Percentiles rank a stretch among this genome's conserved stretches.
phyloP scores from a whole-genome alignment of 2,329 filamentous ascomycete species.

The Dactylellina leptospora region DNA sequence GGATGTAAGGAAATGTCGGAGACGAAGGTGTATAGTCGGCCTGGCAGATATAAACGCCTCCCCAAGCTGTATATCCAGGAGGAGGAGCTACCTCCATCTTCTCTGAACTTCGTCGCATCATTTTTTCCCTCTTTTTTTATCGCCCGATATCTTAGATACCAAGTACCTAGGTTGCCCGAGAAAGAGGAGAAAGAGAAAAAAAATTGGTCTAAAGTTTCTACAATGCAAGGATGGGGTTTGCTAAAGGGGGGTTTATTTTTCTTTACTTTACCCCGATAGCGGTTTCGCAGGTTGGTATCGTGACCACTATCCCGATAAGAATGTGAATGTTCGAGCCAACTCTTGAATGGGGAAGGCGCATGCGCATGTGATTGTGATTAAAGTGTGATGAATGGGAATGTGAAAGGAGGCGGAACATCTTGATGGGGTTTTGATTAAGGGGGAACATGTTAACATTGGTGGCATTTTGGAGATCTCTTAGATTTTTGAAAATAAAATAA shows the following conservation, averaged over 20 bases:
- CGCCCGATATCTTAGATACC: not conserved
- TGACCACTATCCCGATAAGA: slow-evolving; percentile 31
- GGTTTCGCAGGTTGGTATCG: slow-evolving; percentile 17
- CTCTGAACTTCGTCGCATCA: not conserved
- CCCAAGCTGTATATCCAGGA: slow-evolving; percentile 20
- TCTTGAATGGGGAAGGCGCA: slow-evolving; percentile 44
- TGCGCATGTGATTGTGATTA: slow-evolving; percentile 42
- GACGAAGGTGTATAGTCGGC: slow-evolving; percentile 15
- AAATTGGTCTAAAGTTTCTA: not conserved
- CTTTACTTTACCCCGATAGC: slow-evolving; percentile 7
- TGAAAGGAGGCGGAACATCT: slow-evolving; percentile 2
- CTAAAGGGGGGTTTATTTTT: slow-evolving; percentile 3
- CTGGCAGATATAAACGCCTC: slow-evolving; percentile 20
- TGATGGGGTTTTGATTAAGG: not conserved
- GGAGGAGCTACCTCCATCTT: slow-evolving; percentile 14
- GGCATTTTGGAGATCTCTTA: not conserved
- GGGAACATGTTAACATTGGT: not conserved
- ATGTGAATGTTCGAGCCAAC: slow-evolving; percentile 24
- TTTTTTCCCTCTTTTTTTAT: not conserved
- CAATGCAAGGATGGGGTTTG: not conserved
- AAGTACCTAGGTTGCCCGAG: not conserved
- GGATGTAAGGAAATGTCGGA: slow-evolving; percentile 33
- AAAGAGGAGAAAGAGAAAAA: slow-evolving; percentile 9
- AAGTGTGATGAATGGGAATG: slow-evolving; percentile 27
- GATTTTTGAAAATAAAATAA: too few species aligned